Evolutionary conservation across 2,329 filamentous ascomycete species (phyloP), one percentile per base, ranked within the genome.

Genomic region (Karstenula rhodostoma): DNA sequence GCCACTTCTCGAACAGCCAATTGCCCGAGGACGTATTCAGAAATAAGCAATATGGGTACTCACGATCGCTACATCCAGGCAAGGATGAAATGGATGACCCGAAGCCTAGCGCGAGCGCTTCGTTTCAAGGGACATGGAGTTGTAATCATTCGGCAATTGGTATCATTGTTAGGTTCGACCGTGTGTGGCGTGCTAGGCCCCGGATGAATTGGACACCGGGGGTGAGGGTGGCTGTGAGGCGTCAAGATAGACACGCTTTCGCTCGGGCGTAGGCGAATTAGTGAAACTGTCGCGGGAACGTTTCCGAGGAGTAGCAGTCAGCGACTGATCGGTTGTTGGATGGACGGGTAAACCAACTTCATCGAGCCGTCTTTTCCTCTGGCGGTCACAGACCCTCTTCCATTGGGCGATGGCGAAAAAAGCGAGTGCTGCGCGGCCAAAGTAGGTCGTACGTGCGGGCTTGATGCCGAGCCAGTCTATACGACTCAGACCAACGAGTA

Each of bases 381-480:
- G 59, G 33, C 60, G 65, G 25, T 58, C 51, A 3, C 74, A 44
- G 15, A 73, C 54, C 35, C 64, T 73, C 57, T 70, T 75, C 75
- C 75, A 77, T 50, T 75, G 67, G 12, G 61, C 57, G 23, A 70
- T 57, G 1, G 66, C 71, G 52, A 64, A 69, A 55, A 72, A 58
- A 0, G 71, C 69, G 12, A 76, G 58, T 9, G 71, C 64, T 17
- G 69, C 64, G 9, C 70, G 67, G 33, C 73, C 66, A 43, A 76
- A 77, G 19, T 68, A 64, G 7, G 70, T 66, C 0, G 63, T 67
- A 0, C 67, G 64, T 3, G 73, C 69, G 7, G 70, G 64, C 50
- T 69, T 67, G 49, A 77, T 65, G 1, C 64, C 67, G 4, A 77
- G 33, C 72, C 75, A 78, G 37, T 77, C 73, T 9, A 78, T 71